Conservation (phyloP, 345 rosid species). For the Aurinia saxatilis region DNA sequence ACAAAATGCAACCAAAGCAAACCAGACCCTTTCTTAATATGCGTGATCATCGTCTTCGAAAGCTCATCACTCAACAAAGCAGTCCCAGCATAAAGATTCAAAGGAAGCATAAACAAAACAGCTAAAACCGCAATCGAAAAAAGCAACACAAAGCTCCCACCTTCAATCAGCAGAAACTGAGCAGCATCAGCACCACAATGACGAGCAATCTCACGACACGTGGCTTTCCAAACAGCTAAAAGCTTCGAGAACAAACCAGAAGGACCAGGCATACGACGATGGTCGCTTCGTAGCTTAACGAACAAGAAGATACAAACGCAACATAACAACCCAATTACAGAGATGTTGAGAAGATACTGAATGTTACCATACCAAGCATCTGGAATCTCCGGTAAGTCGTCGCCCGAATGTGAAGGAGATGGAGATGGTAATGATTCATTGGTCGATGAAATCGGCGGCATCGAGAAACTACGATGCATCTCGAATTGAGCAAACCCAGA, state of each 20-base stretch:
- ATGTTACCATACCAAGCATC: slow-evolving; percentile 90
- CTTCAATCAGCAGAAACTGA: slow-evolving; percentile 82
- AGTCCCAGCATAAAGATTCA: slow-evolving; percentile 79
- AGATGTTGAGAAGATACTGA: slow-evolving; percentile 86
- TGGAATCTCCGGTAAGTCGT: slow-evolving; percentile 28
- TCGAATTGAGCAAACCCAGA: background rate
- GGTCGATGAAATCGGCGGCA: slow-evolving; percentile 23
- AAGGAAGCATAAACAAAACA: slow-evolving; percentile 59
- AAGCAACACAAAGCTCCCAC: slow-evolving; percentile 72
- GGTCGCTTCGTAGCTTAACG: slow-evolving; percentile 94
- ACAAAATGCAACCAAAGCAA: slow-evolving; percentile 83
- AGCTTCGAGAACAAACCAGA: slow-evolving; percentile 66
- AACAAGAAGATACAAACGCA: slow-evolving; percentile 84
- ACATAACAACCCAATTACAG: slow-evolving; percentile 65
- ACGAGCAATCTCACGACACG: slow-evolving; percentile 72
- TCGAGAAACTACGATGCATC: slow-evolving; percentile 24
- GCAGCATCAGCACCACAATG: slow-evolving; percentile 98
- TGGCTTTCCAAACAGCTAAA: slow-evolving; percentile 95
- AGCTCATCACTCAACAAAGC: slow-evolving; percentile 68
- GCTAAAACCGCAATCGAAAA: slow-evolving; percentile 46
- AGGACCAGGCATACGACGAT: slow-evolving; percentile 81
- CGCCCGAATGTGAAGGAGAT: slow-evolving; percentile 45
- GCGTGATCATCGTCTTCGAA: slow-evolving; percentile 79
- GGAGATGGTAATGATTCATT: slow-evolving; percentile 28
- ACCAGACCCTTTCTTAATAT: slow-evolving; percentile 70